Conservation (phyloP, 805 yeast genomes). For the Schizosaccharomyces osmophilus region DNA sequence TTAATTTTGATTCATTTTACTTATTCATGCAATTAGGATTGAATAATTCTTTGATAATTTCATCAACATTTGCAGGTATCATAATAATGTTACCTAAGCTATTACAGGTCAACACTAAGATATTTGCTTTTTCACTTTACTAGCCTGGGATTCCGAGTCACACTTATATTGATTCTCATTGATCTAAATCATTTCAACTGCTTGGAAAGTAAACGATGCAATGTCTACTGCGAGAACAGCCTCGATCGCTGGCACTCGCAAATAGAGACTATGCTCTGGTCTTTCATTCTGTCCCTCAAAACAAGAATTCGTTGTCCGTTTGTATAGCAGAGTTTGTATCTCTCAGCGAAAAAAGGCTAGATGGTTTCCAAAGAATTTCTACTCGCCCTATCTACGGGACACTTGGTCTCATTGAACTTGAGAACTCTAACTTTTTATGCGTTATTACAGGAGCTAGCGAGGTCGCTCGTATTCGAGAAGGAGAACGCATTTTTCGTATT, state of each 20-base stretch:
- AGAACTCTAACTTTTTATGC: conserved; percentile 15
- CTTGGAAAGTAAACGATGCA: neutral
- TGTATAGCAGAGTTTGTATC: conserved; percentile 23
- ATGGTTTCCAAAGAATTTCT: conserved; percentile 10
- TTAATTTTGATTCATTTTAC: too few relatives aligned
- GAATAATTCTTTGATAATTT: too few relatives aligned
- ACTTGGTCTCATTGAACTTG: conserved; percentile 55
- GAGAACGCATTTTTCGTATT: conserved; percentile 59
- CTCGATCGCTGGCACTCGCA: conserved; percentile 5
- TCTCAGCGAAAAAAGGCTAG: neutral
- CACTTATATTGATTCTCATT: too few relatives aligned
- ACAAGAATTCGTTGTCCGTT: conserved; percentile 6
- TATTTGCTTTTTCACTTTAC: too few relatives aligned
- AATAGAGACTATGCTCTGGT: conserved; percentile 1
- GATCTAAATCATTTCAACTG: too few relatives aligned
- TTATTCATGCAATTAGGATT: too few relatives aligned
- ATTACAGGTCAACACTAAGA: too few relatives aligned
- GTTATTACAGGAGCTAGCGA: conserved; percentile 51
- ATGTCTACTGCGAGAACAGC: neutral
- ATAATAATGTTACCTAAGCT: too few relatives aligned
- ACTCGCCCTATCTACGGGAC: conserved; percentile 20
- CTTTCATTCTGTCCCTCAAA: conserved; percentile 2
- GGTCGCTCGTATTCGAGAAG: conserved; percentile 44
- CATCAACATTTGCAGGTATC: too few relatives aligned
- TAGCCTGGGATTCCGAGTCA: too few relatives aligned